Evolutionary conservation across 768 basidiomycete genomes (phyloP).

Genomic region (Pilatotrama ljubarskyi): DNA sequence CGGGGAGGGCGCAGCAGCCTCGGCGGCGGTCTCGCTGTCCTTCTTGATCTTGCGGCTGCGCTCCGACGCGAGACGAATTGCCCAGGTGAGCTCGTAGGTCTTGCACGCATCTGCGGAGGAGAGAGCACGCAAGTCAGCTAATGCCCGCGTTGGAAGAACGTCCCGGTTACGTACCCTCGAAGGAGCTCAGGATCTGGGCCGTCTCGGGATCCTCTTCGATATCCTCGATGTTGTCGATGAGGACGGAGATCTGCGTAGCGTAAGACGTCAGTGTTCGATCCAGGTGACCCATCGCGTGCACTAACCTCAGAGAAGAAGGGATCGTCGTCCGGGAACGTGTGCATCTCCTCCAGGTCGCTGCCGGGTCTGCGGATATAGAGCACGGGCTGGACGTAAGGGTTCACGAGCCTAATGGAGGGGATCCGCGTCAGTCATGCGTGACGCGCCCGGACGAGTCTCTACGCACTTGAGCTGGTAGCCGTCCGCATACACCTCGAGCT

Average conservation of each 20-base stretch:
- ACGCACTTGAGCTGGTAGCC: conserved; percentile 83
- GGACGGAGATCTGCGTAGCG: conserved; percentile 62
- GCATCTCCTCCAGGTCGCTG: conserved; percentile 70
- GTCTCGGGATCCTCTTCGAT: conserved; percentile 85
- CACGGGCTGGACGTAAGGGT: conserved; percentile 92
- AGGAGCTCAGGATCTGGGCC: conserved; percentile 77
- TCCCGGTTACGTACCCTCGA: conserved; percentile 59
- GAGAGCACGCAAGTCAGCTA: conserved; percentile 6
- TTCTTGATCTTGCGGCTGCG: conserved; percentile 46
- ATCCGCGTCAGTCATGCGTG: conserved; percentile 7
- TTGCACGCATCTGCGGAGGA: conserved; percentile 82
- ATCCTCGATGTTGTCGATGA: conserved; percentile 87
- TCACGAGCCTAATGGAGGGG: conserved; percentile 59
- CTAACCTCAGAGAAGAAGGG: conserved; percentile 88
- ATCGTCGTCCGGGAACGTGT: conserved; percentile 79
- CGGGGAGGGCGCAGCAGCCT: not conserved
- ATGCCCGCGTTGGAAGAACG: not conserved
- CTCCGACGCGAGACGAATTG: conserved; percentile 81
- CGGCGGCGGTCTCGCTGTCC: conserved; percentile 6
- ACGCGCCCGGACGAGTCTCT: not conserved
- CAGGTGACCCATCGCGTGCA: not conserved
- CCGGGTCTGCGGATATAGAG: conserved; percentile 86
- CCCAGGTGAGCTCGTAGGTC: conserved; percentile 93
- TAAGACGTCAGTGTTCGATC: not conserved
- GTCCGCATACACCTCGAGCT: conserved; percentile 92